A percentile compares a stretch with the other conserved stretches of the same genome.
phyloP scores from a whole-genome alignment of 2,329 filamentous ascomycete genomes.

The Cryphonectria parasitica region DNA sequence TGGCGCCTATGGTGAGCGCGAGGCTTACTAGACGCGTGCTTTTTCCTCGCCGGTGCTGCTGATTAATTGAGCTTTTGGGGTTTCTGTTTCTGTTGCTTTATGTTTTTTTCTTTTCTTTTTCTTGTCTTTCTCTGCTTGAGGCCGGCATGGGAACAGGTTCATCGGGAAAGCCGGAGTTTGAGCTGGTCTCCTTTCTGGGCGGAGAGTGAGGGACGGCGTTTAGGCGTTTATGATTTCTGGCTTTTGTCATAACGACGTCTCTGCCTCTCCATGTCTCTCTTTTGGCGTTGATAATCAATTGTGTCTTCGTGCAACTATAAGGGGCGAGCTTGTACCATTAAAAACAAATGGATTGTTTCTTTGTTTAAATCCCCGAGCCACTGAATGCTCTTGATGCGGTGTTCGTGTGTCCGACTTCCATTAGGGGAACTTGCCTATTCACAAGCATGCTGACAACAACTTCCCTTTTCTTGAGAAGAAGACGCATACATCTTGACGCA shows the following conservation, averaged over 20 bases:
- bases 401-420: not conserved
- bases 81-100: not conserved
- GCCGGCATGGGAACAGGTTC: too few species aligned
- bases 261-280: not conserved
- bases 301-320: too few species aligned
- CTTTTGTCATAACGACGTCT: not conserved
- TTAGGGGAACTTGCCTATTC: not conserved
- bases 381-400: not conserved
- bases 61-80: not conserved
- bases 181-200: not conserved
- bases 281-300: not conserved
- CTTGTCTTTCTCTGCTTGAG: not conserved
- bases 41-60: not conserved
- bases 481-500: not conserved
- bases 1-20: slow-evolving; percentile 12
- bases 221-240: not conserved
- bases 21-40: not conserved
- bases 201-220: not conserved
- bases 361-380: not conserved
- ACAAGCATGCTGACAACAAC: not conserved
- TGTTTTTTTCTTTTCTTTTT: too few species aligned
- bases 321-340: not conserved
- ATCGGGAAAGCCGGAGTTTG: not conserved
- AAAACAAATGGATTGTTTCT: not conserved
- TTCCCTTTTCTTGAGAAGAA: not conserved